Evolutionary conservation across 768 basidiomycete species (phyloP).

Genomic region (Boletus rubroflammeus): DNA sequence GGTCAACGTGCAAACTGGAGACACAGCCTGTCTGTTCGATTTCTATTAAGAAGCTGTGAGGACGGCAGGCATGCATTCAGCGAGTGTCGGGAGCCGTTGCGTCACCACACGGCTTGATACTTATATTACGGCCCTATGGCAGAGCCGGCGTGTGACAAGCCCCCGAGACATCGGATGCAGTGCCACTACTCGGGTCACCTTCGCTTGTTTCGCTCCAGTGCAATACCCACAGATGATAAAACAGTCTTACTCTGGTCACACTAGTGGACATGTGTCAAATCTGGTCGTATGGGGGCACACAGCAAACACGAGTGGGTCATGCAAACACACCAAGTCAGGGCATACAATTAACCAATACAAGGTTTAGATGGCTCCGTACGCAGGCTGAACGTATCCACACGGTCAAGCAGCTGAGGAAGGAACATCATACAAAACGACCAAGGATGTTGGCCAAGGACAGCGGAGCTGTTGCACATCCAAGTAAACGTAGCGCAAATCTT

Average conservation of each 20-base stretch:
- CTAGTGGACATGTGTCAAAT: no score
- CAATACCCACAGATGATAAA: no score
- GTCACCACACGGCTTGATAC: background rate
- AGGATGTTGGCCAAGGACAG: conserved; percentile 63
- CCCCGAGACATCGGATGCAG: no score
- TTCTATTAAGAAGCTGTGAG: background rate
- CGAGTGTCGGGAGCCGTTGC: background rate
- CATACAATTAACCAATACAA: conserved; percentile 3
- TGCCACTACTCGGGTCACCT: no score
- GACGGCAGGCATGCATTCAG: background rate
- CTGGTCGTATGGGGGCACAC: no score
- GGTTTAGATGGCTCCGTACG: background rate
- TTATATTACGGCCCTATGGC: no score
- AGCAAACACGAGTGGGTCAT: background rate
- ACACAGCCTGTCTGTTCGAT: background rate
- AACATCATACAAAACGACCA: conserved; percentile 48
- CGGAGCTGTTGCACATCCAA: conserved; percentile 47
- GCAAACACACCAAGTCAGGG: background rate
- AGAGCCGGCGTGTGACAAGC: background rate
- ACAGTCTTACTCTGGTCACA: no score
- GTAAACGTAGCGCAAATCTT: conserved; percentile 52
- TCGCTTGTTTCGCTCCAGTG: no score
- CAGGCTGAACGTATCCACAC: background rate
- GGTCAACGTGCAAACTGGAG: conserved; percentile 5
- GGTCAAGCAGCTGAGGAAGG: conserved; percentile 18